Evolutionary conservation across 257 asterid species (phyloP).

Genomic region (Eustoma russellianum): DNA sequence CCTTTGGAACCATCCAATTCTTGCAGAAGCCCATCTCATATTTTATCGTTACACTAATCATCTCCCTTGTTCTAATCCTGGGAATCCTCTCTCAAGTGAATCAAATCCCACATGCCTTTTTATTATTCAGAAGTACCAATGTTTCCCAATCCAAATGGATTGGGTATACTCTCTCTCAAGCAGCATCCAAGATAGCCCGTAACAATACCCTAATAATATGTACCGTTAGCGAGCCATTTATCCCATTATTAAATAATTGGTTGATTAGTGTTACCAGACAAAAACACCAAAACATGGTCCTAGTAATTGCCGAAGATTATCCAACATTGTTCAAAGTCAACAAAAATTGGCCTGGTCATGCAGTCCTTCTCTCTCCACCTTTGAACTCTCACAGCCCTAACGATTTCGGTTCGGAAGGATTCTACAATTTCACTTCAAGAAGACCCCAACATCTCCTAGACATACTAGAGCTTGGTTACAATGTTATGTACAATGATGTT

Average conservation of each 20-base stretch:
- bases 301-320: slow-evolving; percentile 95
- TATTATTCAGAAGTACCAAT: slow-evolving; percentile 8
- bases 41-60: slow-evolving; percentile 23
- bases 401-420: slow-evolving; percentile 95
- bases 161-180: slow-evolving; percentile 61
- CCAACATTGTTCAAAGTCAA: slow-evolving; percentile 75
- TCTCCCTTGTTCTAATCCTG: slow-evolving; percentile 36
- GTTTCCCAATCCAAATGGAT: slow-evolving; percentile 56
- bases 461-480: slow-evolving; percentile 75
- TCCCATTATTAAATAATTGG: slow-evolving; percentile 90
- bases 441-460: slow-evolving; percentile 78
- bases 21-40: too few relatives aligned
- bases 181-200: slow-evolving; percentile 68
- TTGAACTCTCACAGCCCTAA: slow-evolving; percentile 69
- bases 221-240: slow-evolving; percentile 88
- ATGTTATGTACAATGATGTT: too few relatives aligned
- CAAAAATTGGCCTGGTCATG: slow-evolving; percentile 96
- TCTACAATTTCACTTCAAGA: slow-evolving; percentile 35
- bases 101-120: slow-evolving; percentile 24
- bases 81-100: slow-evolving; percentile 55
- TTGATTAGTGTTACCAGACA: slow-evolving; percentile 76
- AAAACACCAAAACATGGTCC: slow-evolving; percentile 76
- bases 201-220: slow-evolving; percentile 79
- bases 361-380: slow-evolving; percentile 88
- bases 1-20: too few relatives aligned